Evolutionary conservation across 352 stramenopile species (phyloP).

Genomic region (Vaucheria bursata): DNA sequence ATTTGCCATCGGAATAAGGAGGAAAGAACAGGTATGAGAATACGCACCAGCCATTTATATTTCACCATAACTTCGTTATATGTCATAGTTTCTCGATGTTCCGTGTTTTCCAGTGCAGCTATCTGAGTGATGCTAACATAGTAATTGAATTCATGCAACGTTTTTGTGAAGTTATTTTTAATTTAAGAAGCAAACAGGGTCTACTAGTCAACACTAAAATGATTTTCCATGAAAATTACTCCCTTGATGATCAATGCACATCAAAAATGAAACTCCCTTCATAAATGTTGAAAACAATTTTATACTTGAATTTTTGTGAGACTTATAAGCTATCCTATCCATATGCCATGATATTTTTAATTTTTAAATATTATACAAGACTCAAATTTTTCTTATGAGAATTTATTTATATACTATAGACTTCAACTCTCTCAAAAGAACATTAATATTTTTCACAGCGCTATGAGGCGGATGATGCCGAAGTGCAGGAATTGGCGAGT

Average conservation of each 20-base stretch:
- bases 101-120: conserved; percentile 16
- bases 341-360: too few species aligned
- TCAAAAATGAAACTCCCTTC: too few species aligned
- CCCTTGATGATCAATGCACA: too few species aligned
- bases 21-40: conserved; percentile 62
- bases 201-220: too few species aligned
- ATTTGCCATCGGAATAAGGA: conserved; percentile 71
- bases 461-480: not conserved
- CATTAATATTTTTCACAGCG: not conserved
- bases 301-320: too few species aligned
- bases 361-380: too few species aligned
- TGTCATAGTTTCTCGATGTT: conserved; percentile 21
- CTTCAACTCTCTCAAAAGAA: not conserved
- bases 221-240: too few species aligned
- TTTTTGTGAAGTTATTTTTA: too few species aligned
- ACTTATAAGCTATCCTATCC: too few species aligned
- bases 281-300: too few species aligned
- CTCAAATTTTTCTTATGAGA: not conserved
- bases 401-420: not conserved
- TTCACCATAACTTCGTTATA: conserved; percentile 16
- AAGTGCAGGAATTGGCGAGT: not conserved
- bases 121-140: conserved; percentile 5
- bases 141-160: too few species aligned
- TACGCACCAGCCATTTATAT: conserved; percentile 30
- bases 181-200: too few species aligned